A percentile compares a stretch with the other conserved stretches of the same genome.
These are phyloP conservation scores for Xylaria curta DNA, from an alignment of 495 filamentous ascomycete species.

Conservation along the genomic window DNA sequence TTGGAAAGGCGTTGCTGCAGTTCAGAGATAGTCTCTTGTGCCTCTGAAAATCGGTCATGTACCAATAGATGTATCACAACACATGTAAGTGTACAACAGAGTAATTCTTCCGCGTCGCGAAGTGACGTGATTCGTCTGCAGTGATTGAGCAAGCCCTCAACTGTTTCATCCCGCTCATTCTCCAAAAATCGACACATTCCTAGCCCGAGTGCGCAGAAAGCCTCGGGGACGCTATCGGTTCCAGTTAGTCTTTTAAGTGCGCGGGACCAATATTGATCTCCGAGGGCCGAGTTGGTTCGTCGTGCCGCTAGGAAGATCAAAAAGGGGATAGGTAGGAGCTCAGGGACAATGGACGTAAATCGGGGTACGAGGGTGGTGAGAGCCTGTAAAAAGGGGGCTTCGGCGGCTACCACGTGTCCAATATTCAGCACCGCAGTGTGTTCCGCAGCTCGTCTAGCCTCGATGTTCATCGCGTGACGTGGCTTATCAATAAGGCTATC, in stretches of 20 bases:
- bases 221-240: conserved; percentile 3
- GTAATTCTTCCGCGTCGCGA: background rate
- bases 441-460: background rate
- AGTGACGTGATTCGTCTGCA: conserved; percentile 2
- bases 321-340: conserved; percentile 8
- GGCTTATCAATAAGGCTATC: background rate
- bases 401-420: background rate
- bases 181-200: background rate
- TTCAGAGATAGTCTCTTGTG: conserved; percentile 8
- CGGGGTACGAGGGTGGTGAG: background rate
- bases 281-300: background rate
- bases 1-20: conserved; percentile 9
- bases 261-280: background rate
- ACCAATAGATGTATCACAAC: background rate
- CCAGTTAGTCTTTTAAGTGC: background rate
- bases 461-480: background rate
- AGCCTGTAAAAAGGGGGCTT: background rate
- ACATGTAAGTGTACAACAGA: background rate
- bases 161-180: background rate
- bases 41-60: background rate
- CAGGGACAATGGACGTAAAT: background rate
- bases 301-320: background rate
- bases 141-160: background rate
- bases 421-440: conserved; percentile 2
- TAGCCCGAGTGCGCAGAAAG: background rate